Evolutionary conservation across 2,329 filamentous ascomycete species (phyloP).

Genomic region (Rhinocladiella similis): DNA sequence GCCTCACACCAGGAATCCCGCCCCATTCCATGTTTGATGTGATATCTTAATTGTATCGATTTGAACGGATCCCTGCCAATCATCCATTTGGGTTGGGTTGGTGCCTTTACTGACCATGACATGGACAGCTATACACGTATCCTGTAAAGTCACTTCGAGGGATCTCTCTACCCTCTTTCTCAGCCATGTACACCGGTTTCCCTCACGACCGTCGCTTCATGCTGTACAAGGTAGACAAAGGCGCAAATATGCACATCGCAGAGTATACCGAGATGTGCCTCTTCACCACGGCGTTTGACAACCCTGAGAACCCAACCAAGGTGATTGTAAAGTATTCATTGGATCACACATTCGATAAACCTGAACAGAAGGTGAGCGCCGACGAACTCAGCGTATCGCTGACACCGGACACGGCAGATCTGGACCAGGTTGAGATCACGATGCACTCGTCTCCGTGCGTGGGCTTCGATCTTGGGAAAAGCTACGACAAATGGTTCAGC

Average conservation of each 20-base stretch:
- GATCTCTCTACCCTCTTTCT: constrained; percentile 54
- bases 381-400: constrained; percentile 57
- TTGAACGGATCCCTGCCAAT: no score
- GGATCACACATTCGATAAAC: constrained; percentile 24
- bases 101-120: not conserved
- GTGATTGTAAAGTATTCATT: constrained; percentile 24
- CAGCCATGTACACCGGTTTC: constrained; percentile 63
- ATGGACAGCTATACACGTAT: constrained; percentile 64
- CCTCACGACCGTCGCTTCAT: constrained; percentile 70
- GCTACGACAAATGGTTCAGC: constrained; percentile 67
- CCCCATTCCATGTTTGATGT: not conserved
- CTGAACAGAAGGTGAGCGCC: constrained; percentile 30
- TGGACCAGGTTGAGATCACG: constrained; percentile 54
- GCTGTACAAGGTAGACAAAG: constrained; percentile 56
- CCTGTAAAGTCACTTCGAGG: constrained; percentile 72
- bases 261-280: constrained; percentile 61
- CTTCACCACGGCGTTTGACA: constrained; percentile 53
- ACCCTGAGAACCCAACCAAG: constrained; percentile 32
- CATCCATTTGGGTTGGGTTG: not conserved
- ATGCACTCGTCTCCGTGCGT: constrained; percentile 61
- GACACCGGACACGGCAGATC: constrained; percentile 47
- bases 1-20: not conserved
- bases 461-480: constrained; percentile 63
- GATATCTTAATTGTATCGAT: no score
- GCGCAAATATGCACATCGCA: constrained; percentile 62